Base-by-base conservation (phyloP, 108 stramenopile genomes). In the Epipyxis sp. region DNA sequence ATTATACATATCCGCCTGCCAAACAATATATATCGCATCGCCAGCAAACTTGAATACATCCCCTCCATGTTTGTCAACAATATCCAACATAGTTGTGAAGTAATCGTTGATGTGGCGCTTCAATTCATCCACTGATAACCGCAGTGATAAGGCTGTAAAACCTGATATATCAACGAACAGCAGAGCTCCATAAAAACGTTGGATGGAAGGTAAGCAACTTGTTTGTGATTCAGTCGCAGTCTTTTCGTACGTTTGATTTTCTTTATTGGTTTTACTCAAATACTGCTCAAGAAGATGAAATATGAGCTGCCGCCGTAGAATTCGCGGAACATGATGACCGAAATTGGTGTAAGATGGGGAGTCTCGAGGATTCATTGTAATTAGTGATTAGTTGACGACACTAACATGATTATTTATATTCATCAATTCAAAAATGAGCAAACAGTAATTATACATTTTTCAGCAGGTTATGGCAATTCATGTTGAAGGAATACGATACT, bases 161-260 rank as follows among this genome's bases (percentile, higher is more conserved):
- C 93, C 93, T 0, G 89, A 88, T 40, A 94, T 94, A 76, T 94
- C 93, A 1, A 91, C 91, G 82, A 94, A 92, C 32, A 94, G 79
- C 3, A 92, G 84, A n/a, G 91, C 89, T 69, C 89, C 78, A 62
- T 62, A 30, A 2, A 1, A 0, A 1, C 16, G 1, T 6, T 59
- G 57, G 37, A 44, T 29, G 3, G 76, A 76, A 65, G 61, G 61
- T 10, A 16, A 32, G 25, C 20, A 20, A 16, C 25, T 57, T 25
- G 25, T 25, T 35, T 3, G 35, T 65, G 34, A 6, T 29, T 35
- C 35, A 6, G 61, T 32, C 25, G 20, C 30, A 20, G 6, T 50
- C 46, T 13, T 6, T 13, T 50, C 46, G 46, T n/a, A n/a, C n/a
- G 20, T 50, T 13, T 16, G 61, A 65, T 3, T 6, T 6, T 32